A percentile compares a stretch with the other conserved stretches of the same genome.
phyloP scores from a whole-genome alignment of 352 stramenopile genomes.

The Thraustochytrium striatum region DNA sequence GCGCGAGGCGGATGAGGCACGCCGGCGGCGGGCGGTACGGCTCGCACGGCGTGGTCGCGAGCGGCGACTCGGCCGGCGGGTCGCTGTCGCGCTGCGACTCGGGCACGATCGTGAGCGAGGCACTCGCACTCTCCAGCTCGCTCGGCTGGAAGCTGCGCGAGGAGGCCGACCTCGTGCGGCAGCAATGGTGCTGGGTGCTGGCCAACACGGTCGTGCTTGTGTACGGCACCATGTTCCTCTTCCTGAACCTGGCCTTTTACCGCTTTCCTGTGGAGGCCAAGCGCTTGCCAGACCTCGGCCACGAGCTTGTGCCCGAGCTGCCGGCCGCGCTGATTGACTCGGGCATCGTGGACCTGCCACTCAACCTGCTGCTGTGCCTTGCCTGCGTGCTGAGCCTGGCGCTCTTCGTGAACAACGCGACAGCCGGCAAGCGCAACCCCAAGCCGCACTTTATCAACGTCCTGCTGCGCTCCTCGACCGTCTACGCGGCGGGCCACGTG shows the following conservation, averaged over 20 bases:
- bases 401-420: conserved; percentile 44
- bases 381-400: background rate
- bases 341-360: conserved; percentile 8
- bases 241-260: conserved; percentile 36
- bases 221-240: background rate
- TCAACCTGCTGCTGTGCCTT: background rate
- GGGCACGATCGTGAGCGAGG: conserved; percentile 26
- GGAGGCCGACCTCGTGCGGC: conserved; percentile 3
- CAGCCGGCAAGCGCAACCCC: conserved; percentile 18
- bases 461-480: background rate
- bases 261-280: background rate
- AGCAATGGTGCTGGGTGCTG: background rate
- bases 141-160: conserved; percentile 17
- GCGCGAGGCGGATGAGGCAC: too few relatives aligned
- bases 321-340: background rate
- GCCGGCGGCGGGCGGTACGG: too few relatives aligned
- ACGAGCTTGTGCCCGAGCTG: background rate
- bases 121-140: background rate
- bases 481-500: conserved; percentile 21
- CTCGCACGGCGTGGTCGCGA: too few relatives aligned
- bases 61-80: too few relatives aligned
- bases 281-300: conserved; percentile 2
- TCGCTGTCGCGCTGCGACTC: too few relatives aligned
- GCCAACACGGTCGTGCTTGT: conserved; percentile 5
- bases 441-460: conserved; percentile 37